phyloP scores from a whole-genome alignment of 108 stramenopile species.

The Skeletonema potamos region DNA sequence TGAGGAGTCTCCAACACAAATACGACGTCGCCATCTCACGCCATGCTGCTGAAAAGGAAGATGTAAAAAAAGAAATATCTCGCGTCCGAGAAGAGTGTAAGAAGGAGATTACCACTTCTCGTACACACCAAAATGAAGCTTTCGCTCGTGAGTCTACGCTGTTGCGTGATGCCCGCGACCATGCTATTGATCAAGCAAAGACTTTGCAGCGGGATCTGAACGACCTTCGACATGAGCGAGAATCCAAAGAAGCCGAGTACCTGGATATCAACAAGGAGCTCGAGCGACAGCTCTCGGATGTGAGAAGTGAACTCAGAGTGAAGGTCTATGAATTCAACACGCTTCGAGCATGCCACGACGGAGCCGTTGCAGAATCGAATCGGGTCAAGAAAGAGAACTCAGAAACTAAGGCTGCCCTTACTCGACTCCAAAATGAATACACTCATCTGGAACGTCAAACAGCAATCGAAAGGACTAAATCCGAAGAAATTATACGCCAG shows the following conservation, averaged over 20 bases:
- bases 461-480: constrained; percentile 11
- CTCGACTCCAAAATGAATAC: constrained; percentile 12
- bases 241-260: constrained; percentile 26
- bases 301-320: constrained; percentile 39
- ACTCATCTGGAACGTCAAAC: constrained; percentile 8
- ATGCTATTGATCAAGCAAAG: constrained; percentile 33
- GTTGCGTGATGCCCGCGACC: constrained; percentile 30
- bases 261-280: constrained; percentile 34
- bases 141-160: constrained; percentile 31
- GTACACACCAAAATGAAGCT: constrained; percentile 24
- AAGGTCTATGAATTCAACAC: constrained; percentile 35
- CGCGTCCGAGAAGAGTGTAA: constrained; percentile 32
- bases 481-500: constrained; percentile 30
- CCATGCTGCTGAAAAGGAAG: constrained; percentile 30
- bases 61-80: constrained; percentile 25
- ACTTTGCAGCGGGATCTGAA: constrained; percentile 24
- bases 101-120: constrained; percentile 17
- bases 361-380: constrained; percentile 12
- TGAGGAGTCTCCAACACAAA: constrained; percentile 9
- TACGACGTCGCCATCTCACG: constrained; percentile 9
- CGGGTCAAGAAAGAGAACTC: constrained; percentile 11
- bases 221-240: constrained; percentile 12
- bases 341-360: constrained; percentile 23
- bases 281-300: constrained; percentile 38
- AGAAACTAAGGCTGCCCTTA: constrained; percentile 13